These are phyloP conservation scores for Prunella vulgaris DNA, from an alignment of 257 asterid species.

Conservation along the genomic window DNA sequence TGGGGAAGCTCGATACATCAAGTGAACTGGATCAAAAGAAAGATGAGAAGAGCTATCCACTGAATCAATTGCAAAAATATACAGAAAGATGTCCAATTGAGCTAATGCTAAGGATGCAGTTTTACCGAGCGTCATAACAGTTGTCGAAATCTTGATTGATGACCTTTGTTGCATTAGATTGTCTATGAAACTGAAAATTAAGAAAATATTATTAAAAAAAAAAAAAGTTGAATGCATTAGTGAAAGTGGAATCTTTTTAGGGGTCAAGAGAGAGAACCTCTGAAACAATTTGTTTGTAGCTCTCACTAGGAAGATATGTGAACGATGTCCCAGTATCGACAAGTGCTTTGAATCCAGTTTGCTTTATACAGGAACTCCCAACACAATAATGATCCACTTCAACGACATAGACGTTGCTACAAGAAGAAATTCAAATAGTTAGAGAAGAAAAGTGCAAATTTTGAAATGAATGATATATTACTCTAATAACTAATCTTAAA, in stretches of 20 bases:
- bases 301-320: slow-evolving; percentile 57
- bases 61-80: slow-evolving; percentile 11
- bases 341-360: slow-evolving; percentile 48
- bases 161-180: slow-evolving; percentile 40
- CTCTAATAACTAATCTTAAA: neutral
- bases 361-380: slow-evolving; percentile 49
- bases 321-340: slow-evolving; percentile 83
- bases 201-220: neutral
- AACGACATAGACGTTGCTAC: slow-evolving; percentile 45
- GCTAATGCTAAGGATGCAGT: neutral
- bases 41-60: neutral
- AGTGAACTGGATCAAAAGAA: slow-evolving; percentile 45
- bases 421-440: slow-evolving; percentile 10
- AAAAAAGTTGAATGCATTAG: neutral
- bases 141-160: slow-evolving; percentile 39
- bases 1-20: slow-evolving; percentile 42
- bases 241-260: neutral
- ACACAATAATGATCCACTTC: slow-evolving; percentile 58
- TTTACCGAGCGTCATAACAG: slow-evolving; percentile 67
- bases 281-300: slow-evolving; percentile 40
- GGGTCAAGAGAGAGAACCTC: slow-evolving; percentile 41
- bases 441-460: neutral
- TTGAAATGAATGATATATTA: neutral
- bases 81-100: neutral
- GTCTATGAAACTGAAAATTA: slow-evolving; percentile 51